Percentiles rank a stretch among this genome's conserved stretches.
Conservation (phyloP, 345 rosid species). For the Melastoma malabathricum region DNA sequence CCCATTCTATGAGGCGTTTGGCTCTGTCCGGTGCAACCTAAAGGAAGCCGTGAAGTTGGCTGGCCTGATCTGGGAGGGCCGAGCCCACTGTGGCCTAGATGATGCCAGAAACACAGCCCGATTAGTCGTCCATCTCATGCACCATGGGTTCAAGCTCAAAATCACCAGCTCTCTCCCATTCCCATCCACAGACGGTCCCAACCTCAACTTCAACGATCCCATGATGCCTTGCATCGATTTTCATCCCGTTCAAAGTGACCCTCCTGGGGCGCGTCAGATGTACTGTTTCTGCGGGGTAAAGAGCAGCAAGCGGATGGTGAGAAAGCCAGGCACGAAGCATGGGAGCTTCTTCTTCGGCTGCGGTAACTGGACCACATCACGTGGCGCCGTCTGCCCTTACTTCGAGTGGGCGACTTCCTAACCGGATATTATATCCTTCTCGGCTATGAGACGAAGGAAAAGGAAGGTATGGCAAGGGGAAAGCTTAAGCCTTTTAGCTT, state of each 20-base stretch:
- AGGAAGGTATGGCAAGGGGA: too few species aligned
- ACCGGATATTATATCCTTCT: slow-evolving; percentile 1
- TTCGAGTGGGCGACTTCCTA: slow-evolving; percentile 32
- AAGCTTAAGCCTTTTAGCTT: too few species aligned
- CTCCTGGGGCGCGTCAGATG: slow-evolving; percentile 6
- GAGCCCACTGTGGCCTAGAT: slow-evolving; percentile 39
- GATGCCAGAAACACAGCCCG: slow-evolving; percentile 50
- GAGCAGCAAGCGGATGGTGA: slow-evolving; percentile 29
- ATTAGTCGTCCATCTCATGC: slow-evolving; percentile 31
- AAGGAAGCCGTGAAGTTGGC: slow-evolving; percentile 40
- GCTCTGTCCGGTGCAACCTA: slow-evolving; percentile 26
- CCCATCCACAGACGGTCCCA: slow-evolving; percentile 13
- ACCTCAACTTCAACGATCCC: slow-evolving; percentile 8
- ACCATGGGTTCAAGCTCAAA: slow-evolving; percentile 27
- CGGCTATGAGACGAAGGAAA: too few species aligned
- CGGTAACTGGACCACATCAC: slow-evolving; percentile 34
- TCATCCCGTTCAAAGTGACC: slow-evolving; percentile 17
- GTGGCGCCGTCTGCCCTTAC: slow-evolving; percentile 33
- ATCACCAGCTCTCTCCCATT: slow-evolving; percentile 36
- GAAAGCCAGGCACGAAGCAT: slow-evolving; percentile 36
- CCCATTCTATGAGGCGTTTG: slow-evolving; percentile 36
- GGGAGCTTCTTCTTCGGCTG: slow-evolving; percentile 43
- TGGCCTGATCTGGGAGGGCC: slow-evolving; percentile 41
- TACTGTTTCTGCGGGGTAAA: slow-evolving; percentile 38
- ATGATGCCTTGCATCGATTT: slow-evolving; percentile 13